Evolutionary conservation across 495 filamentous ascomycete genomes (phyloP).

Genomic region (Viridothelium virens): DNA sequence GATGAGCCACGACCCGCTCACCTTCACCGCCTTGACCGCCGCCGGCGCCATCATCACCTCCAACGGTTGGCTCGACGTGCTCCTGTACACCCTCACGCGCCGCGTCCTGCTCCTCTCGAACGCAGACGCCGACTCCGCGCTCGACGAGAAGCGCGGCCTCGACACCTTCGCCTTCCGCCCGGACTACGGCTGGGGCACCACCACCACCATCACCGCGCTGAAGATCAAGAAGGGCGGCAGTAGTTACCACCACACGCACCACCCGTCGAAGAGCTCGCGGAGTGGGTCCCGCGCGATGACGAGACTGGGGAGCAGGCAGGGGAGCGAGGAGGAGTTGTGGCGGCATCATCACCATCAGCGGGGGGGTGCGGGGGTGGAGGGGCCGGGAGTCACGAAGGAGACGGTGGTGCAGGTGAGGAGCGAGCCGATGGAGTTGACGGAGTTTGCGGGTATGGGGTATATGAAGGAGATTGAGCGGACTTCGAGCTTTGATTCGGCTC

Average conservation of each 20-base stretch:
- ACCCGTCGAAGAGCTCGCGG: not conserved
- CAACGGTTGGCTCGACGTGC: slow-evolving; percentile 66
- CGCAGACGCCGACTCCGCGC: slow-evolving; percentile 27
- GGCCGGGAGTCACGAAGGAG: slow-evolving; percentile 15
- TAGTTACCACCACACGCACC: not conserved
- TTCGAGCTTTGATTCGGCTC: slow-evolving; percentile 14
- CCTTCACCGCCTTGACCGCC: slow-evolving; percentile 54
- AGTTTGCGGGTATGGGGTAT: not conserved
- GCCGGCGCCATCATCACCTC: slow-evolving; percentile 66
- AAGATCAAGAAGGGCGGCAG: not conserved
- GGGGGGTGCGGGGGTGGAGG: not conserved
- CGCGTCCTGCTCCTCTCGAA: slow-evolving; percentile 39
- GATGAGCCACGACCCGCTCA: slow-evolving; percentile 49
- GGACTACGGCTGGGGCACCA: slow-evolving; percentile 19
- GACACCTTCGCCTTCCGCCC: slow-evolving; percentile 23
- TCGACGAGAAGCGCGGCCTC: slow-evolving; percentile 13
- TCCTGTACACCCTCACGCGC: slow-evolving; percentile 66
- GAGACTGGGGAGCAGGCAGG: slow-evolving; percentile 14
- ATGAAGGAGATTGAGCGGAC: slow-evolving; percentile 2
- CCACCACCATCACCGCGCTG: slow-evolving; percentile 18
- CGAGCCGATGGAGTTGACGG: slow-evolving; percentile 18
- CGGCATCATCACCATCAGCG: not conserved
- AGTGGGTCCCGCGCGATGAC: not conserved
- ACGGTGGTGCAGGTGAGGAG: slow-evolving; percentile 16
- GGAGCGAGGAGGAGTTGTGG: slow-evolving; percentile 21